Evolutionary conservation across 192 early-diverging fungal species (phyloP).

Genomic region (Entomortierella chlamydospora): DNA sequence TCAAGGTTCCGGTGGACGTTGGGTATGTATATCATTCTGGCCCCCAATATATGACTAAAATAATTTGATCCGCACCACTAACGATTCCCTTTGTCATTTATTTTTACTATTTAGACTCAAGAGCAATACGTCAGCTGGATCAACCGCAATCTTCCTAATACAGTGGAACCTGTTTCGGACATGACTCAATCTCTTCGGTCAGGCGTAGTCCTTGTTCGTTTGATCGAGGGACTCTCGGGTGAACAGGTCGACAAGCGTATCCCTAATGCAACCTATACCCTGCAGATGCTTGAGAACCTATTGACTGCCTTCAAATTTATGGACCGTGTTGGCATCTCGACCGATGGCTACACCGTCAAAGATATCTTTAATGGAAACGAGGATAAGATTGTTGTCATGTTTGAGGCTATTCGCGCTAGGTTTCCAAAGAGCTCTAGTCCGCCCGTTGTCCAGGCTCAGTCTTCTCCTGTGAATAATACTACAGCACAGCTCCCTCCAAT

Average conservation of each 20-base stretch:
- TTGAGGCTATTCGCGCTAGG: slow-evolving; percentile 35
- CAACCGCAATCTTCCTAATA: slow-evolving; percentile 54
- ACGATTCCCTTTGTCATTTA: background rate
- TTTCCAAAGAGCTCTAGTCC: slow-evolving; percentile 23
- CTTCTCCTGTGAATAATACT: background rate
- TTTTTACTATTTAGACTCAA: slow-evolving; percentile 29
- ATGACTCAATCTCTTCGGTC: slow-evolving; percentile 59
- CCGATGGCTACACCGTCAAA: slow-evolving; percentile 67
- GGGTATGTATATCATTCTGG: slow-evolving; percentile 8
- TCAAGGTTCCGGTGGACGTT: background rate
- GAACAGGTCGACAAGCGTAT: slow-evolving; percentile 60
- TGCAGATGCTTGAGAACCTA: slow-evolving; percentile 65
- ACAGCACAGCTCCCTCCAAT: slow-evolving; percentile 6
- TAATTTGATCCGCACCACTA: background rate
- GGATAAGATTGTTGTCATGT: slow-evolving; percentile 45
- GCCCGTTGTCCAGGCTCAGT: background rate
- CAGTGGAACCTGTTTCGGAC: slow-evolving; percentile 53
- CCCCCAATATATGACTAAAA: background rate
- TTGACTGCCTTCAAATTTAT: slow-evolving; percentile 68
- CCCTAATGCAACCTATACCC: slow-evolving; percentile 60
- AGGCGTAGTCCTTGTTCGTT: slow-evolving; percentile 60
- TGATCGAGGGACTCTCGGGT: slow-evolving; percentile 61
- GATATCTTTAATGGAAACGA: slow-evolving; percentile 58
- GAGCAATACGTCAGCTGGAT: slow-evolving; percentile 63
- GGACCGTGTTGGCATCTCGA: slow-evolving; percentile 65